These are phyloP conservation scores for Claviceps purpurea DNA, from an alignment of 2,329 filamentous ascomycete species.

Conservation along the genomic window DNA sequence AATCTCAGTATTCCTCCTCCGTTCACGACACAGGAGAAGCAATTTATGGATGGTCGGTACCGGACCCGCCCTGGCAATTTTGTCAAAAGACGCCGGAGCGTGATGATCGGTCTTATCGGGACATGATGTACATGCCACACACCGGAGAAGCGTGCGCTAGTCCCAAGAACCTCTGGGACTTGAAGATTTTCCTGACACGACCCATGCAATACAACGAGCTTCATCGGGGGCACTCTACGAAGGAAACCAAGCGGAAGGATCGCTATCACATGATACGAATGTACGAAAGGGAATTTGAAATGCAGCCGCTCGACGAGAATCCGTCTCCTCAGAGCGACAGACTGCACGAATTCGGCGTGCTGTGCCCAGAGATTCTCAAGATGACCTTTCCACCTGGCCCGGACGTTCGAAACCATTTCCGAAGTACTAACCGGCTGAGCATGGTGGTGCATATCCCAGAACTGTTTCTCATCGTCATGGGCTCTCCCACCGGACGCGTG, in stretches of 20 bases:
- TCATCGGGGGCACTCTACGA: background rate
- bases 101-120: constrained; percentile 6
- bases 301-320: constrained; percentile 21
- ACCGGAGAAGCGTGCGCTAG: constrained; percentile 12
- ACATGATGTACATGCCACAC: constrained; percentile 25
- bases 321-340: constrained; percentile 8
- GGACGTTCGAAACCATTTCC: constrained; percentile 14
- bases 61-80: too few relatives aligned
- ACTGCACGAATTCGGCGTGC: constrained; percentile 16
- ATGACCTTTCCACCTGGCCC: constrained; percentile 13
- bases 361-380: constrained; percentile 18
- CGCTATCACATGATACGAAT: constrained; percentile 30
- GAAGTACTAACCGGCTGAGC: constrained; percentile 32
- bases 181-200: constrained; percentile 12
- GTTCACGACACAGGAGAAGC: too few relatives aligned
- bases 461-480: constrained; percentile 53
- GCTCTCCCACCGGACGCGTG: constrained; percentile 52
- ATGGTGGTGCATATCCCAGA: constrained; percentile 54
- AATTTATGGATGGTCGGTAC: too few relatives aligned
- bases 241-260: constrained; percentile 4
- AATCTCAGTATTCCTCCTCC: too few relatives aligned
- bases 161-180: constrained; percentile 6
- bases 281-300: constrained; percentile 34
- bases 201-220: constrained; percentile 8
- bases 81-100: background rate